phyloP scores from a whole-genome alignment of 177 flowering plant genomes.

The Telopea speciosissima region DNA sequence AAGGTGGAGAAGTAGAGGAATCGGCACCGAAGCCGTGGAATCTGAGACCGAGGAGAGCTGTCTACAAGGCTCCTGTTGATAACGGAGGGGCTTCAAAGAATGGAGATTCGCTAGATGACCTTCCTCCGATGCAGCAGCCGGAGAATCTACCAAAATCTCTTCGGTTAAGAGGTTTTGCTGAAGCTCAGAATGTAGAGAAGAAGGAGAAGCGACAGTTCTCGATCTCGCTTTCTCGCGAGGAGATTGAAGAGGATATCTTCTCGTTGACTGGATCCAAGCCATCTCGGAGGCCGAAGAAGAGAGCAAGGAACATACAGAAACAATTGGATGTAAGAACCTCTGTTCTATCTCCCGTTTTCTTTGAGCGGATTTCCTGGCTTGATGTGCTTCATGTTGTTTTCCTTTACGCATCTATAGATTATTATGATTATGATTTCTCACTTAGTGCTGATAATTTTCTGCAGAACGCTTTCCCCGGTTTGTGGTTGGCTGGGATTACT shows the following conservation, averaged over 20 bases:
- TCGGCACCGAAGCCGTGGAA: slow-evolving; percentile 43
- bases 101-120: slow-evolving; percentile 3
- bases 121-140: slow-evolving; percentile 3
- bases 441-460: neutral
- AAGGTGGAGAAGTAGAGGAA: slow-evolving; percentile 14
- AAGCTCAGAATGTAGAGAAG: slow-evolving; percentile 17
- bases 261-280: slow-evolving; percentile 43
- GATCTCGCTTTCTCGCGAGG: slow-evolving; percentile 45
- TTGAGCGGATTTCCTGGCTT: neutral
- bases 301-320: slow-evolving; percentile 42
- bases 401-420: neutral
- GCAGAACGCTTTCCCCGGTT: slow-evolving; percentile 43
- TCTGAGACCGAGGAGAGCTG: slow-evolving; percentile 45
- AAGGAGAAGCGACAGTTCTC: slow-evolving; percentile 34
- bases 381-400: neutral
- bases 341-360: neutral
- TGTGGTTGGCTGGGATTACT: slow-evolving; percentile 37
- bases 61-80: slow-evolving; percentile 4
- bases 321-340: slow-evolving; percentile 33
- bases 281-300: slow-evolving; percentile 37
- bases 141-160: slow-evolving; percentile 26
- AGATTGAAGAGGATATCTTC: slow-evolving; percentile 50
- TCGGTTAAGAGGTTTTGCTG: slow-evolving; percentile 27
- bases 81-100: neutral
- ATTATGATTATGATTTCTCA: neutral